A percentile compares a stretch with the other conserved stretches of the same genome.
phyloP scores from a whole-genome alignment of 495 filamentous ascomycete genomes.

The Trichoderma asperelloides region DNA sequence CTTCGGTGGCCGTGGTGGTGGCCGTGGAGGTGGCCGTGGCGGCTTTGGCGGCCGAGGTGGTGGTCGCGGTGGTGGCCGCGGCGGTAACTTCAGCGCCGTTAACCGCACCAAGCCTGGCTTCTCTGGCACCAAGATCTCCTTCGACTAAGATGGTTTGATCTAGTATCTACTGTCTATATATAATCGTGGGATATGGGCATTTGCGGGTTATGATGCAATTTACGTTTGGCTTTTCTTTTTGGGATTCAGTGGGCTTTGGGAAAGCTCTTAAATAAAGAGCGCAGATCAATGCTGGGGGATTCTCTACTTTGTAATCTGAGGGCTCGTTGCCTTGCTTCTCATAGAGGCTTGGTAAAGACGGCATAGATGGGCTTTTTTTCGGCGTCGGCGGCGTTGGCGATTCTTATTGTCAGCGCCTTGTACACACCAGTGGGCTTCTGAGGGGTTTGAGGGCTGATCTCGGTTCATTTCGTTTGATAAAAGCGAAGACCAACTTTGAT shows the following conservation, averaged over 20 bases:
- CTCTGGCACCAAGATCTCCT: constrained; percentile 11
- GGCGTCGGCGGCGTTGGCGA: neutral
- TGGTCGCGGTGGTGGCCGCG: constrained; percentile 40
- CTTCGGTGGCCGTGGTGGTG: constrained; percentile 38
- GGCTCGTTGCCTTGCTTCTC: constrained; percentile 5
- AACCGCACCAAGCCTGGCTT: constrained; percentile 2
- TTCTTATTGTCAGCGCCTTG: neutral
- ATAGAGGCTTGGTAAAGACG: neutral
- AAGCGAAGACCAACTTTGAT: constrained; percentile 1
- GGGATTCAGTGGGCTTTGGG: constrained; percentile 9
- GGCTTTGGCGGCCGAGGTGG: constrained; percentile 47
- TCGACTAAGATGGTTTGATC: constrained; percentile 6
- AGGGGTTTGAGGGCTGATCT: constrained; percentile 11
- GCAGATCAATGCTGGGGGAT: neutral
- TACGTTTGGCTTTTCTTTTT: constrained; percentile 4
- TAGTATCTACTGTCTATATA: neutral
- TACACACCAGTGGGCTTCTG: constrained; percentile 10
- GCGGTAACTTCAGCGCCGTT: constrained; percentile 27
- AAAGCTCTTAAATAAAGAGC: neutral
- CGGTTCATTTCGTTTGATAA: neutral
- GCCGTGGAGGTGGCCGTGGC: constrained; percentile 42
- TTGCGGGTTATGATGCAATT: neutral
- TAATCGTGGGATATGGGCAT: neutral
- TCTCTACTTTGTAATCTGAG: neutral
- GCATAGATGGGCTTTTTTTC: constrained; percentile 9